Evolutionary conservation across 1,139 yeast species (phyloP), one percentile per base, ranked within the genome.

Genomic region (Kodamaea anthophila): DNA sequence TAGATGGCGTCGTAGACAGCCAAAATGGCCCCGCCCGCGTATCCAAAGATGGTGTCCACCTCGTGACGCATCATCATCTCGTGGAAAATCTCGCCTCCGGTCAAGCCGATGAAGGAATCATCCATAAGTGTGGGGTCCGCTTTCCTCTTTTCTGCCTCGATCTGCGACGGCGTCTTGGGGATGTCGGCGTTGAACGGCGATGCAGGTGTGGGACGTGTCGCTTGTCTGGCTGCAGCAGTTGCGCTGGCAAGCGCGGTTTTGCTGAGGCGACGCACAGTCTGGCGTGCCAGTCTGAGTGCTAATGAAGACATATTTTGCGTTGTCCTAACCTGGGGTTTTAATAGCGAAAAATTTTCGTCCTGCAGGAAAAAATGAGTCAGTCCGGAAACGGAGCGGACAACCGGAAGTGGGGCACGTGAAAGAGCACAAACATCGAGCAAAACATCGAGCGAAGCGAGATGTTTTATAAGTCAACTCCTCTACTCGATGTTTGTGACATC

Each of bases 11-110:
- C 98, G 53, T 83, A 91, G 18, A 91, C 98, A 14, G 98, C 97
- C 49, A 91, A 72, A 53, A 91, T 91, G 44, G 98, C 98, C 55
- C 98, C 98, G 49, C 98, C 97, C 32, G 97, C 94, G 62, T 84
- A 86, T 27, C 96, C 96, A 57, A 86, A 88, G 32, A 87, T 76
- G 38, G 96, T 85, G 58, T 91, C 97, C 36, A 91, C 98, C 32
- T 84, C 74, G 57, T 91, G 96, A 58, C 96, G 77, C 40, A 80
- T 72, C 96, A 91, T 91, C 98, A 91, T 91, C 60, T 91, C 97
- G 60, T 91, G 96, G 64, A 91, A 91, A 41, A 91, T 87, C 62
- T 91, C 94, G 45, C 98, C 98, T 42, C 98, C 98, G 12, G 95
- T 81, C 46, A 87, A 74, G 9, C 98, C 98, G 39, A 91, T 85